Evolutionary conservation across 371 early-diverging fungal species (phyloP).

Genomic region (Blakeslea trispora): DNA sequence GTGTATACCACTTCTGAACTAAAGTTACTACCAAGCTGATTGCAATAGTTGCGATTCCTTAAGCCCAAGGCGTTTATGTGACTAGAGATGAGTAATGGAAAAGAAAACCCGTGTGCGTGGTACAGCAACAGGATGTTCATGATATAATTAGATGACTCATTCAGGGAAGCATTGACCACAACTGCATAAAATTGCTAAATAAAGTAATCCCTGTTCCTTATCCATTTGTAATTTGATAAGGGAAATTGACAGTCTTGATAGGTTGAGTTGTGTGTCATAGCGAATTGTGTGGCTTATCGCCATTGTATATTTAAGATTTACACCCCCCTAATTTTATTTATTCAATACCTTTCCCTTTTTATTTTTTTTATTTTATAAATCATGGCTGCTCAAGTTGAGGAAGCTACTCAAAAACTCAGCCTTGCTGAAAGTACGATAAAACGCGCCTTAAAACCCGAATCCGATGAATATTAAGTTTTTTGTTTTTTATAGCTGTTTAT

Average conservation of each 20-base stretch:
- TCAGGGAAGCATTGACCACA: no score
- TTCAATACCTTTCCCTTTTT: slow-evolving; percentile 2
- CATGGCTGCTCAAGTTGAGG: slow-evolving; percentile 31
- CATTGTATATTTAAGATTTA: background rate
- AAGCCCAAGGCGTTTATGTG: no score
- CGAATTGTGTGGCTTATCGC: slow-evolving; percentile 12
- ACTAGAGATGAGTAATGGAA: no score
- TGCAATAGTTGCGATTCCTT: no score
- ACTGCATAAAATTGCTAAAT: no score
- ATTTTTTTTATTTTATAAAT: slow-evolving; percentile 8
- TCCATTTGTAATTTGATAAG: background rate
- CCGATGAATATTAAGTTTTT: background rate
- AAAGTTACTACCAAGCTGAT: no score
- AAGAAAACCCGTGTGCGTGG: background rate
- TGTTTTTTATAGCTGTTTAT: slow-evolving; percentile 40
- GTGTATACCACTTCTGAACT: no score
- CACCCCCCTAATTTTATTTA: background rate
- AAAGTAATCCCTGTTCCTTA: no score
- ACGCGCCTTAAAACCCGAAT: no score
- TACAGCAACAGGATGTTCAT: no score
- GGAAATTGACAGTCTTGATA: background rate
- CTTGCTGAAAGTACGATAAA: slow-evolving; percentile 28
- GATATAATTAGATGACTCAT: no score
- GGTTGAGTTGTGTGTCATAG: background rate
- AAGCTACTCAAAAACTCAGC: slow-evolving; percentile 32